These are phyloP conservation scores for Cordia subcordata DNA, from an alignment of 257 asterid genomes.

Conservation along the genomic window DNA sequence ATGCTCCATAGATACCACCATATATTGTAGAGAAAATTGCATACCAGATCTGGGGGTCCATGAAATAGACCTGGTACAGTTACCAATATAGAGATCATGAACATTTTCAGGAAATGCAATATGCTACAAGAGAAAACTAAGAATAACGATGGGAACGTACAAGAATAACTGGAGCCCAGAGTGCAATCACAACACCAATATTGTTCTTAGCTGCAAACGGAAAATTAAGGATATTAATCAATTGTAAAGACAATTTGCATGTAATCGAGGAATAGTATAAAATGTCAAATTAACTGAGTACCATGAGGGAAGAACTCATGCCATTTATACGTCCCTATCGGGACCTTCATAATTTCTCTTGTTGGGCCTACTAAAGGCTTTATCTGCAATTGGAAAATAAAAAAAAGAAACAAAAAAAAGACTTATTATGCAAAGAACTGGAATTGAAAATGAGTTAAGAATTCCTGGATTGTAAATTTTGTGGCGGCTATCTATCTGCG, in stretches of 20 bases:
- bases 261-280: constrained; percentile 4
- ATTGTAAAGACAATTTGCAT: constrained; percentile 10
- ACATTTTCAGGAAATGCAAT: background rate
- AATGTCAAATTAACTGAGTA: constrained; percentile 21
- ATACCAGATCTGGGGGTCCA: constrained; percentile 98
- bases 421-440: background rate
- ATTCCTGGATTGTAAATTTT: too few species aligned
- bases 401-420: constrained; percentile 8
- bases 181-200: constrained; percentile 89
- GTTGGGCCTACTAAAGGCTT: constrained; percentile 86
- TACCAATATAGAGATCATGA: constrained; percentile 15
- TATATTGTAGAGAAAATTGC: constrained; percentile 96
- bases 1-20: constrained; percentile 98
- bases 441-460: too few species aligned
- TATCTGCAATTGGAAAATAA: constrained; percentile 70
- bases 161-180: constrained; percentile 82
- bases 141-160: constrained; percentile 15
- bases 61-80: constrained; percentile 77
- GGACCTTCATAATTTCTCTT: constrained; percentile 65
- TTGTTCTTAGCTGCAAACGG: constrained; percentile 65
- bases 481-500: background rate
- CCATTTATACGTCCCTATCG: constrained; percentile 47
- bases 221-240: constrained; percentile 9
- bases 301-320: constrained; percentile 99
- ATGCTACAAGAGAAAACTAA: constrained; percentile 3